These are phyloP conservation scores for Sarocladium brachiariae DNA, from an alignment of 2,329 filamentous ascomycete species.

Conservation along the genomic window DNA sequence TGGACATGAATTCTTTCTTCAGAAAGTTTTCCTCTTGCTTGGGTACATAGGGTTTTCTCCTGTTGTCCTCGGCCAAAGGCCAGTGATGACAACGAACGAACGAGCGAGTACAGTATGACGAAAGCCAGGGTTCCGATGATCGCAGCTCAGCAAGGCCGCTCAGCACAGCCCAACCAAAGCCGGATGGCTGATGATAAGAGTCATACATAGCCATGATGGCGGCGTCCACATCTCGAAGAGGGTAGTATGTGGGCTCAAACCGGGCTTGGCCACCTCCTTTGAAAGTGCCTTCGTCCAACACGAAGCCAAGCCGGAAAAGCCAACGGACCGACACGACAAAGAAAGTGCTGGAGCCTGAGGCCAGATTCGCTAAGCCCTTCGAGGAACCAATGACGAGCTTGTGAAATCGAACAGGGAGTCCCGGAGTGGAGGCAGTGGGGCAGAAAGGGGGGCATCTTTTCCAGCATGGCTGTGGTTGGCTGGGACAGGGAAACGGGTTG, in stretches of 20 bases:
- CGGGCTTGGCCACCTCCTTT: neutral
- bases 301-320: neutral
- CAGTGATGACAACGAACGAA: too few species aligned
- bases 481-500: neutral
- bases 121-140: conserved; percentile 1
- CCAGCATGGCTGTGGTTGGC: neutral
- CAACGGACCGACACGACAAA: neutral
- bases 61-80: too few species aligned
- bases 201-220: conserved; percentile 8
- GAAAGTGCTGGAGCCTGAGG: conserved; percentile 2
- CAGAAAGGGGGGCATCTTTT: neutral
- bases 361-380: neutral
- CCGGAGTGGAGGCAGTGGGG: conserved; percentile 3
- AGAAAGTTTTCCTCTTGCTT: too few species aligned
- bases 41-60: neutral
- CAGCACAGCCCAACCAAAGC: neutral
- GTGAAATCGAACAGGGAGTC: conserved; percentile 1
- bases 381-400: neutral
- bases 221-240: neutral
- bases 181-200: conserved; percentile 4
- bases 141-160: neutral
- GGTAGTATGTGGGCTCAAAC: neutral
- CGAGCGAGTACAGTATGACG: neutral
- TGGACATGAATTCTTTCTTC: too few species aligned
- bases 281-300: neutral